phyloP scores from a whole-genome alignment of 2,329 filamentous ascomycete species.

The Fusarium subtropicale region DNA sequence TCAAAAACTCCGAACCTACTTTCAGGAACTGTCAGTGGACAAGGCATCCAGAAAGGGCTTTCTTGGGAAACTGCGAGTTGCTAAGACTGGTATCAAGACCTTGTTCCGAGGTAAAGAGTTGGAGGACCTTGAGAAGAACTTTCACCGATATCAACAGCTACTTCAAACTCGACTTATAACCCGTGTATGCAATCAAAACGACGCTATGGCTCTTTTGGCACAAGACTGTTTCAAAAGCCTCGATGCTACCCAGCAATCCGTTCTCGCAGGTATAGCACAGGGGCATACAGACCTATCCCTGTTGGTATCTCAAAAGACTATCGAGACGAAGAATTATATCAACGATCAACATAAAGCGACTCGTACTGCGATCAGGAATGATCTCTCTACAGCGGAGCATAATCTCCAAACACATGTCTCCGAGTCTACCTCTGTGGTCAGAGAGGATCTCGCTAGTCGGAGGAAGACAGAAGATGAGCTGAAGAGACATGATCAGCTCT shows the following conservation, averaged over 20 bases:
- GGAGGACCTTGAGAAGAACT: neutral
- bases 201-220: neutral
- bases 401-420: neutral
- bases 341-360: neutral
- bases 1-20: rapidly evolving
- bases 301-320: rapidly evolving
- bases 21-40: neutral
- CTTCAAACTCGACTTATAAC: neutral
- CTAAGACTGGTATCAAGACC: neutral
- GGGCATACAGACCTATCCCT: rapidly evolving
- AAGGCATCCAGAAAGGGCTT: neutral
- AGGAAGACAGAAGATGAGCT: rapidly evolving
- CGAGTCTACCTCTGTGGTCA: neutral
- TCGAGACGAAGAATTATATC: neutral
- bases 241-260: rapidly evolving
- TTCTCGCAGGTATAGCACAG: neutral
- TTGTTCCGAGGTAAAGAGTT: neutral
- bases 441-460: rapidly evolving
- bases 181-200: neutral
- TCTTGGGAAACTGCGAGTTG: rapidly evolving
- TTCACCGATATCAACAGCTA: neutral
- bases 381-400: rapidly evolving
- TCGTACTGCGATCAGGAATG: rapidly evolving
- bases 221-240: neutral
- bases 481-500: neutral